Evolutionary conservation across 2,329 filamentous ascomycete genomes (phyloP).

Genomic region (Exophiala oligosperma): DNA sequence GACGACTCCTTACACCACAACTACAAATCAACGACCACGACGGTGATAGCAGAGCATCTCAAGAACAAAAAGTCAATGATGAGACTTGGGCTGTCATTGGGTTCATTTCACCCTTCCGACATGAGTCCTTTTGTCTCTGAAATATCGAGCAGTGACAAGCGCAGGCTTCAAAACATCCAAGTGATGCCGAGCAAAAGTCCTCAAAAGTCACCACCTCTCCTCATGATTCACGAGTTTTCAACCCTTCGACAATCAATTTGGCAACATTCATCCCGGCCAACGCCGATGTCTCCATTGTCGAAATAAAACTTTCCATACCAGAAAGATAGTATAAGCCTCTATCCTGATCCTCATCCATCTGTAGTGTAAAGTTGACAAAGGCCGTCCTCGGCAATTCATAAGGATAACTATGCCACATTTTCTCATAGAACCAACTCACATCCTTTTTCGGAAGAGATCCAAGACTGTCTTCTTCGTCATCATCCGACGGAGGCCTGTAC

Average conservation of each 20-base stretch:
- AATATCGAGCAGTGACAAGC: too few species aligned
- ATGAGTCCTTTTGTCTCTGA: too few species aligned
- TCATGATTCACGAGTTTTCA: too few species aligned
- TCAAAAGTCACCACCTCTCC: too few species aligned
- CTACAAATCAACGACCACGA: too few species aligned
- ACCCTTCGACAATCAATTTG: conserved; percentile 52
- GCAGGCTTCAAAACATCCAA: too few species aligned
- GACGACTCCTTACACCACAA: too few species aligned
- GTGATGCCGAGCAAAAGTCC: too few species aligned
- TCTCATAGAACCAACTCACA: conserved; percentile 75
- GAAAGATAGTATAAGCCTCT: conserved; percentile 55
- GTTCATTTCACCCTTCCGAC: too few species aligned
- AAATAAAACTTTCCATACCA: conserved; percentile 88
- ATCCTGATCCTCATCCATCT: neutral
- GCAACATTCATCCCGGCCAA: conserved; percentile 73
- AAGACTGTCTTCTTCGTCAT: conserved; percentile 28
- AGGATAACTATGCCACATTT: conserved; percentile 83
- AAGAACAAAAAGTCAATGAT: too few species aligned
- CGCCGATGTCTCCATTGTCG: conserved; percentile 94
- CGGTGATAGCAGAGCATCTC: too few species aligned
- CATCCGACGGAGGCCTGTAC: conserved; percentile 15
- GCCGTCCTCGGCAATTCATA: conserved; percentile 79
- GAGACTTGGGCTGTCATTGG: too few species aligned
- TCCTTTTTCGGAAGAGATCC: conserved; percentile 36
- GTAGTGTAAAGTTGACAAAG: conserved; percentile 71